Conservation (phyloP, 495 filamentous ascomycete species). For the Viridothelium virens region DNA sequence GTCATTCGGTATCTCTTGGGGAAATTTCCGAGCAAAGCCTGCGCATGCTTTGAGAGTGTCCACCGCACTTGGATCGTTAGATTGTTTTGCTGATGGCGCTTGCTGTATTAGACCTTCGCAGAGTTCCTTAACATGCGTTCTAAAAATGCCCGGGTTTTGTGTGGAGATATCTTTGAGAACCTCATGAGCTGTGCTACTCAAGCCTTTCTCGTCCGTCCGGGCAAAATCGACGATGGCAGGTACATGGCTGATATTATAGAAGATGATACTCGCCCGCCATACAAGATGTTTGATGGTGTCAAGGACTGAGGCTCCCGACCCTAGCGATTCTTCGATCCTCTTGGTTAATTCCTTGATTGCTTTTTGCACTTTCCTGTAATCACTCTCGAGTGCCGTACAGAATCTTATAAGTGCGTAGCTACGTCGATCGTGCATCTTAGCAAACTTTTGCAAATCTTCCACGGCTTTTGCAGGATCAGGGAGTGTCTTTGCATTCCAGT, state of each 20-base stretch:
- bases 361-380: conserved; percentile 82
- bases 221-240: conserved; percentile 81
- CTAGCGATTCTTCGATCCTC: conserved; percentile 60
- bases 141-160: conserved; percentile 78
- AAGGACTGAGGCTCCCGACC: conserved; percentile 48
- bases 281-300: conserved; percentile 78
- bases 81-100: conserved; percentile 58
- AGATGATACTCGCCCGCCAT: conserved; percentile 70
- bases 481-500: conserved; percentile 62
- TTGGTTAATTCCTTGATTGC: conserved; percentile 85
- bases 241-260: conserved; percentile 92
- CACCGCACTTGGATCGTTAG: conserved; percentile 61
- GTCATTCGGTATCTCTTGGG: conserved; percentile 75
- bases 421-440: conserved; percentile 82
- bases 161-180: conserved; percentile 88
- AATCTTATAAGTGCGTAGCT: conserved; percentile 83
- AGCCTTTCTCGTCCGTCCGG: conserved; percentile 65
- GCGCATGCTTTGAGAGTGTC: conserved; percentile 90
- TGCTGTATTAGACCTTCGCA: conserved; percentile 75
- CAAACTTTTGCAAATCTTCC: conserved; percentile 79
- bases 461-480: conserved; percentile 61
- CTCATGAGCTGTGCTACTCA: conserved; percentile 76
- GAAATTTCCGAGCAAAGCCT: conserved; percentile 76
- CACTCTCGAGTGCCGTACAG: conserved; percentile 74
- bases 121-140: conserved; percentile 84